Evolutionary conservation across 2,329 filamentous ascomycete species (phyloP).

Genomic region (Fusarium caatingaense): DNA sequence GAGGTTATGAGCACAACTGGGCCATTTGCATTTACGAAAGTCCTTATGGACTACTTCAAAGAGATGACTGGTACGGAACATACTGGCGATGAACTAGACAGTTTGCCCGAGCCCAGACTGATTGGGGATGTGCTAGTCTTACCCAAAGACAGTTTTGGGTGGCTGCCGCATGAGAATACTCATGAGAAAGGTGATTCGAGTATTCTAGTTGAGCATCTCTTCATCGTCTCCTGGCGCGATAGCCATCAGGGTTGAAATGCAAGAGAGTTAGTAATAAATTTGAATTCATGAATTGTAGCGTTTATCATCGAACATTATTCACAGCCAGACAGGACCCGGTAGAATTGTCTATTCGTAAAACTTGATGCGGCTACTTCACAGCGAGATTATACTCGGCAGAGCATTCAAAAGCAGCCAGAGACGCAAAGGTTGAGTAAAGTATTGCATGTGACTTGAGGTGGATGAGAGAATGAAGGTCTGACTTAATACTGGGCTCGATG

Average conservation of each 20-base stretch:
- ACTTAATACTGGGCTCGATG: background rate
- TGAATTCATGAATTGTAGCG: background rate
- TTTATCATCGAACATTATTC: background rate
- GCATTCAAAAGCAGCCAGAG: background rate
- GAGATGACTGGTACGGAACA: constrained; percentile 41
- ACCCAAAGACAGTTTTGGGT: constrained; percentile 47
- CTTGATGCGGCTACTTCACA: background rate
- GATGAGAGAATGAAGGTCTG: background rate
- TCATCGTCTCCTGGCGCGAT: constrained; percentile 38
- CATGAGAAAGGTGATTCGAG: constrained; percentile 31
- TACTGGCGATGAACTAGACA: constrained; percentile 48
- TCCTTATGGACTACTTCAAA: constrained; percentile 48
- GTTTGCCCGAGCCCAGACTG: constrained; percentile 45
- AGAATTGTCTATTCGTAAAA: background rate
- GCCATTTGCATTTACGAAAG: constrained; percentile 49
- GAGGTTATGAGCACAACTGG: constrained; percentile 50
- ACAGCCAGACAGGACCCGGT: background rate
- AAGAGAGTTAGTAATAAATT: background rate
- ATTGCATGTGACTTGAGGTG: background rate
- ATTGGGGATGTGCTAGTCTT: constrained; percentile 51
- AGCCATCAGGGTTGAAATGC: constrained; percentile 25
- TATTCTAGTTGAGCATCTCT: constrained; percentile 38
- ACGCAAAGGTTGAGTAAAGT: background rate
- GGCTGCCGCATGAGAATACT: constrained; percentile 35
- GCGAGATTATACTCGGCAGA: background rate